Conservation (phyloP, 1,284 basidiomycete species). For the Trichosporon inkin region DNA sequence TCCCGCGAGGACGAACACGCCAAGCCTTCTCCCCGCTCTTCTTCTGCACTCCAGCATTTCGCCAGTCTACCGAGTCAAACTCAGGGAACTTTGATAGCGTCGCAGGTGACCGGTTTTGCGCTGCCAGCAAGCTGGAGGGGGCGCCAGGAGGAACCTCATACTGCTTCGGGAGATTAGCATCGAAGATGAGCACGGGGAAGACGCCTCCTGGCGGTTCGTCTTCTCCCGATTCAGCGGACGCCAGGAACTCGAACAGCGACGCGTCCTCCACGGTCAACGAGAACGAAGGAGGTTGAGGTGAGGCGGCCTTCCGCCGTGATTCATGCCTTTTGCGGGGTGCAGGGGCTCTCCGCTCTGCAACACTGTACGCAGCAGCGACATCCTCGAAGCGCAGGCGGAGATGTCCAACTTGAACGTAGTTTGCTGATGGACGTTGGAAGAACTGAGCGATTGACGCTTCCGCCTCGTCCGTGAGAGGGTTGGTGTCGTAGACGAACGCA, state of each 20-base stretch:
- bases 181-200: slow-evolving; percentile 48
- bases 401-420: slow-evolving; percentile 38
- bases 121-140: slow-evolving; percentile 17
- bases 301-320: slow-evolving; percentile 10
- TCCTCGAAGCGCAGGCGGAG: slow-evolving; percentile 41
- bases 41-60: slow-evolving; percentile 34
- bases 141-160: slow-evolving; percentile 34
- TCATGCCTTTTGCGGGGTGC: slow-evolving; percentile 7
- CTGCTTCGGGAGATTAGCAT: slow-evolving; percentile 40
- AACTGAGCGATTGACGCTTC: slow-evolving; percentile 20
- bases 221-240: slow-evolving; percentile 18
- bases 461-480: slow-evolving; percentile 6
- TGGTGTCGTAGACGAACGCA: slow-evolving; percentile 36
- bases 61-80: slow-evolving; percentile 47
- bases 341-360: slow-evolving; percentile 7
- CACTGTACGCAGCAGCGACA: slow-evolving; percentile 25
- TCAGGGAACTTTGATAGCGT: slow-evolving; percentile 31
- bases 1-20: slow-evolving; percentile 35
- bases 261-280: slow-evolving; percentile 27
- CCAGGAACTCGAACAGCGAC: slow-evolving; percentile 42
- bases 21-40: slow-evolving; percentile 39
- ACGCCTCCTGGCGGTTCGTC: slow-evolving; percentile 38
- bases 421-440: slow-evolving; percentile 35
- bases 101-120: slow-evolving; percentile 9
- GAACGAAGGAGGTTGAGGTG: slow-evolving; percentile 21